Percentiles rank a stretch among this genome's conserved stretches.
Conservation (phyloP, 208 protist species). For the Trypanosoma avium region DNA sequence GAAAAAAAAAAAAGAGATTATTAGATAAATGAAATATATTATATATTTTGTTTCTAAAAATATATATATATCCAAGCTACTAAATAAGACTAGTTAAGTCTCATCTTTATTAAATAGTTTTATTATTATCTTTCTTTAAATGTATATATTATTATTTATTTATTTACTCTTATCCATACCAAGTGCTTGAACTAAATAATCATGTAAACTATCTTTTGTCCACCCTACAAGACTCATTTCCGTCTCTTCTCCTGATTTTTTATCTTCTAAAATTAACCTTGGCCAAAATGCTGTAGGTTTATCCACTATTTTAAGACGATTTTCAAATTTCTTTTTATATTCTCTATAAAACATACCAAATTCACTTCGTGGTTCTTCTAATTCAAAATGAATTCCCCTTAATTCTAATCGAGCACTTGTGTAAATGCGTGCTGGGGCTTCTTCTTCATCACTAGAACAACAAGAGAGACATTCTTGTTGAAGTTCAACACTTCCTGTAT, state of each 20-base stretch:
- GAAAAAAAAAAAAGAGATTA: too few species aligned
- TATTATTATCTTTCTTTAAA: too few species aligned
- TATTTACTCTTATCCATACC: constrained; percentile 9
- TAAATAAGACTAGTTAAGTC: too few species aligned
- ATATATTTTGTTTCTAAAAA: background rate
- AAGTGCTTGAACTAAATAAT: constrained; percentile 25
- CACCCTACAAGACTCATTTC: constrained; percentile 31
- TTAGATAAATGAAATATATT: background rate
- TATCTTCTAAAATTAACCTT: constrained; percentile 12
- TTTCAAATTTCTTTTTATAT: constrained; percentile 20
- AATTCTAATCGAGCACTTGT: constrained; percentile 19
- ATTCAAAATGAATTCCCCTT: background rate
- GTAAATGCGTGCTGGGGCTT: constrained; percentile 1
- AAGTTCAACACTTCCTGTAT: constrained; percentile 38
- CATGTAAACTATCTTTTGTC: constrained; percentile 28
- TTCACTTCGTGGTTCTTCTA: constrained; percentile 13
- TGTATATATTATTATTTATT: too few species aligned
- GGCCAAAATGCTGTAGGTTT: background rate
- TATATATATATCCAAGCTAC: too few species aligned
- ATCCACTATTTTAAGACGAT: constrained; percentile 1
- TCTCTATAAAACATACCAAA: constrained; percentile 18
- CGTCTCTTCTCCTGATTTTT: constrained; percentile 18
- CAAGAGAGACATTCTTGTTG: constrained; percentile 54
- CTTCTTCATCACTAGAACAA: constrained; percentile 28
- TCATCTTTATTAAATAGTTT: too few species aligned